Base-by-base conservation (phyloP, 768 basidiomycete genomes). In the Trametes cubensis region DNA sequence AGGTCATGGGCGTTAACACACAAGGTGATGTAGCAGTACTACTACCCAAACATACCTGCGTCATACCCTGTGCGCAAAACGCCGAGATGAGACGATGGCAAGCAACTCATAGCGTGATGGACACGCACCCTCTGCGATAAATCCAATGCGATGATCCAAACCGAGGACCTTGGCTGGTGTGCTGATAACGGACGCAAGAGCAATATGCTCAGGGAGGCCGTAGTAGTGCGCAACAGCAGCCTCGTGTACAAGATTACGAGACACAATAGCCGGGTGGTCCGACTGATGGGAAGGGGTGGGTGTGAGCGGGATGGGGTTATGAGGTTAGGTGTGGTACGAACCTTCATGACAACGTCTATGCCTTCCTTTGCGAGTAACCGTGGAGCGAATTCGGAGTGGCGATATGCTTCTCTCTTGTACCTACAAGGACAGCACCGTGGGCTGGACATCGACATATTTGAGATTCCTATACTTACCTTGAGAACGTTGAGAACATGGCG, bases 401-500 rank as follows among this genome's bases (percentile, higher is more conserved):
- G 72, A 67, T 81, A 86, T 0, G 78, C 77, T 67, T 87, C 82
- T 58, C 84, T 79, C 76, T 89, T 89, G 70, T 82, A 75, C 66
- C 85, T 85, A 46, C 34, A 11, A 11, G 34, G 34, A 34, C 34
- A n/a, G 67, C 45, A 17, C 41, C 20, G 14, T 45, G 23, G 15
- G 21, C 61, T 34, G 18, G 41, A 11, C 34, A 28, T 20, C 20
- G 46, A 1, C 60, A 20, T 30, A n/a, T n/a, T n/a, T 52, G 10
- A 14, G 4, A 42, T 40, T 14, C 34, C 23, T 34, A 14, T 4
- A 50, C 61, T 21, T 54, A 82, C 81, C 80, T 75, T 50, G 82
- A 79, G 66, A 85, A 86, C 10, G 83, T 80, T 2, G 90, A 86
- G 65, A 92, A 93, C 49, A 92, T 79, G 0, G 92, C 90, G 23